phyloP scores from a whole-genome alignment of 768 basidiomycete genomes.

The Podaxis sp. region DNA sequence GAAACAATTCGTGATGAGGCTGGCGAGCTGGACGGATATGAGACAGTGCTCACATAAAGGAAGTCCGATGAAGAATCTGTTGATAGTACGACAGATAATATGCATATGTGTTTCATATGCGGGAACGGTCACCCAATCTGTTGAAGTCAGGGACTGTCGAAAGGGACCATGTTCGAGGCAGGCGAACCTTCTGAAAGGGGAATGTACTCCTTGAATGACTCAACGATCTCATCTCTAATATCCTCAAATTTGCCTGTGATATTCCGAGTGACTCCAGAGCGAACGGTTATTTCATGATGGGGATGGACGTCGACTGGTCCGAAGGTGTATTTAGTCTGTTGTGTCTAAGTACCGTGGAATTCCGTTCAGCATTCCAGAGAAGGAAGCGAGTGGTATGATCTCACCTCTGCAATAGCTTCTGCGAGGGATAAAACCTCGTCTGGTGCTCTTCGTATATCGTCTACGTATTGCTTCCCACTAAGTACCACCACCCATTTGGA shows the following conservation, averaged over 20 bases:
- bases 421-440: conserved; percentile 37
- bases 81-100: conserved; percentile 41
- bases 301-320: conserved; percentile 28
- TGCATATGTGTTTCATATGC: conserved; percentile 26
- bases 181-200: conserved; percentile 27
- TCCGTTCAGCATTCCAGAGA: no score
- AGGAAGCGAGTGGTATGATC: conserved; percentile 3
- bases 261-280: conserved; percentile 35
- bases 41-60: conserved; percentile 40
- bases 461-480: conserved; percentile 27
- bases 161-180: no score
- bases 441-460: conserved; percentile 40
- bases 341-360: conserved; percentile 23
- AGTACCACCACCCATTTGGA: conserved; percentile 41
- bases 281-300: conserved; percentile 33
- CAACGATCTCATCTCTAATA: conserved; percentile 43
- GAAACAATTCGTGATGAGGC: neutral
- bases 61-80: conserved; percentile 49
- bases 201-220: conserved; percentile 41
- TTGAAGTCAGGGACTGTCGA: neutral
- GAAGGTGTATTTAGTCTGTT: conserved; percentile 40
- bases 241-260: conserved; percentile 36
- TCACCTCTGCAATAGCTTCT: conserved; percentile 33
- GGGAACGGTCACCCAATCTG: conserved; percentile 41
- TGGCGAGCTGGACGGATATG: neutral